phyloP scores from a whole-genome alignment of 1,284 basidiomycete genomes.

The Cutaneotrichosporon daszewskae region DNA sequence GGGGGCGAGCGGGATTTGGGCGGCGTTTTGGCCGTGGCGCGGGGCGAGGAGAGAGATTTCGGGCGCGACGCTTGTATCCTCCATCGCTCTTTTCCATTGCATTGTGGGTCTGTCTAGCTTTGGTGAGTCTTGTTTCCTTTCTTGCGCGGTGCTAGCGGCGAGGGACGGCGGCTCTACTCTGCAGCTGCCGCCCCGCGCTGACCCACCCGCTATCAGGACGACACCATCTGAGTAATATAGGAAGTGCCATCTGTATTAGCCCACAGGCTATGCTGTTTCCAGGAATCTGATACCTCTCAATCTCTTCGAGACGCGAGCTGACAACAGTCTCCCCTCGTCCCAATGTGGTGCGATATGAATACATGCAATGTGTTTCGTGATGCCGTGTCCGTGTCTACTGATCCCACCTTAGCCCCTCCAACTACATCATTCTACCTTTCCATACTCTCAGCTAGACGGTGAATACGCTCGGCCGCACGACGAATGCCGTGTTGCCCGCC shows the following conservation, averaged over 20 bases:
- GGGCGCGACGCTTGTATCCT: not conserved
- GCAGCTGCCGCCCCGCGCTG: not conserved
- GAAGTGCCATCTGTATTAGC: conserved; percentile 29
- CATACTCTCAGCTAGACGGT: conserved; percentile 11
- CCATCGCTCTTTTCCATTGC: not conserved
- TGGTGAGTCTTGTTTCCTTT: not conserved
- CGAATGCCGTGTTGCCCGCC: conserved; percentile 79
- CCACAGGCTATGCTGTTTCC: conserved; percentile 28
- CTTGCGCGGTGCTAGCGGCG: not conserved
- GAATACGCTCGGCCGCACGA: conserved; percentile 33
- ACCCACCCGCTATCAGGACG: conserved; percentile 9
- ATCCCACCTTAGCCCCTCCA: too few relatives aligned
- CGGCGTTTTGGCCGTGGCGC: not conserved
- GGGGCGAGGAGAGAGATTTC: not conserved
- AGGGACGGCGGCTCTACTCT: not conserved
- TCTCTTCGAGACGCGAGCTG: too few relatives aligned
- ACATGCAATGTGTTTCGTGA: too few relatives aligned
- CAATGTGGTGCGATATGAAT: conserved; percentile 3
- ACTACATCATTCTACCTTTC: too few relatives aligned
- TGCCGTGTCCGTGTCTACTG: too few relatives aligned
- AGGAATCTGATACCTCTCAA: conserved; percentile 28
- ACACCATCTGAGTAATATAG: conserved; percentile 30
- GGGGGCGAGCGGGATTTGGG: not conserved
- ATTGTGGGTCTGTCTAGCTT: not conserved
- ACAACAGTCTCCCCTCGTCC: not conserved